Base-by-base conservation (phyloP, 495 filamentous ascomycete genomes). In the Aspergillus bertholletiae region DNA sequence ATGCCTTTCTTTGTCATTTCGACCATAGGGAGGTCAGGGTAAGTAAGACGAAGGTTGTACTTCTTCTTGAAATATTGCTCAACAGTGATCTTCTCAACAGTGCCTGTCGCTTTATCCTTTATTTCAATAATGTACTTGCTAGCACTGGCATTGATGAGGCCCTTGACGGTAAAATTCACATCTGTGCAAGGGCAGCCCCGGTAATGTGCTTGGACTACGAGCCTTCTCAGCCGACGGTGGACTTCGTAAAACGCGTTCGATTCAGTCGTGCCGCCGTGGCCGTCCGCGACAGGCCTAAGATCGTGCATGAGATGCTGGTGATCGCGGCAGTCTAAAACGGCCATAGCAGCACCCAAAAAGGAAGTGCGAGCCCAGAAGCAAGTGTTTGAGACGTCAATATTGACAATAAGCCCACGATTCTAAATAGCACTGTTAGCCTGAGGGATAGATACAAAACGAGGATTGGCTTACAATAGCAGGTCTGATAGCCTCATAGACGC, bases 401-500 rank as follows among this genome's bases (percentile, higher is more conserved):
- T 96, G 56, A 98, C 67, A 4, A 88, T 75, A 15, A 93, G 69
- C 7, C 82, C 81, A 23, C 77, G 73, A 28, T 75, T 72, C 58
- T 81, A 57, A n/a, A 7, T 44, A 8, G 7, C 24, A 21, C 8
- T 12, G 39, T 66, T 44, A 70, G 65, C 37, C 18, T 18, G 18
- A 54, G 18, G 11, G 5, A 43, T 3, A 21, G 32, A 20, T 8
- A 24, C 7, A 1, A 20, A 26, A 27, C 45, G 23, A 30, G 44
- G 20, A 20, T 5, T 12, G 18, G 56, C 74, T 76, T 76, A 82
- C 81, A 57, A 81, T 67, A 44, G 80, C 85, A 8, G 89, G 75
- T 41, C 89, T 82, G 50, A 96, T 84, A 11, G 90, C 87, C 32
- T 89, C 80, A 56, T 94, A 97, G 24, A 91, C 84, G 40, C 91